Evolutionary conservation across 2,329 filamentous ascomycete genomes (phyloP).

Genomic region (Allantophomopsis cytisporea): DNA sequence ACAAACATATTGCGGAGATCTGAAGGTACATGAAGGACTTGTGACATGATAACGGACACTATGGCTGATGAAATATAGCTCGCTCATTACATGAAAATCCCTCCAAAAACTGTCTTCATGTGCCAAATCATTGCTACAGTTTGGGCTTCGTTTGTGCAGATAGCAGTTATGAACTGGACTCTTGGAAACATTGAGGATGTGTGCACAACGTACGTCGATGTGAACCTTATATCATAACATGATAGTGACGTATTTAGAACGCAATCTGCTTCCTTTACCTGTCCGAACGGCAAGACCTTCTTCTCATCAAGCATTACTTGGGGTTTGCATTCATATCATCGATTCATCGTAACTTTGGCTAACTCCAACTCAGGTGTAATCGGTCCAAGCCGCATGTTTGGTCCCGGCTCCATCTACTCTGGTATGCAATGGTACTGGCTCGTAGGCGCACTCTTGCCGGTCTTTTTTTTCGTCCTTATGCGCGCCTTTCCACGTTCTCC

Average conservation of each 20-base stretch:
- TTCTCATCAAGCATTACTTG: conserved; percentile 52
- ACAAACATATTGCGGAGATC: conserved; percentile 22
- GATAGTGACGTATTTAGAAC: conserved; percentile 17
- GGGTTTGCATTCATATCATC: conserved; percentile 28
- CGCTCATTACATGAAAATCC: conserved; percentile 58
- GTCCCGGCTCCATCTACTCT: conserved; percentile 46
- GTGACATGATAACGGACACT: too few species aligned
- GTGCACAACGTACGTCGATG: conserved; percentile 17
- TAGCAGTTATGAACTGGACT: conserved; percentile 33
- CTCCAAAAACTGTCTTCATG: conserved; percentile 33
- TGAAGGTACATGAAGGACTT: neutral
- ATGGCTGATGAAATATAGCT: conserved; percentile 29
- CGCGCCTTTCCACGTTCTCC: conserved; percentile 46
- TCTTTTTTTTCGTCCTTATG: conserved; percentile 39
- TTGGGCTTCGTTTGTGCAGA: conserved; percentile 32
- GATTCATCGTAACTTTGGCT: conserved; percentile 21
- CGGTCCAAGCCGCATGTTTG: conserved; percentile 50
- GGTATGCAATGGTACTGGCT: conserved; percentile 59
- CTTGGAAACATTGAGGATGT: conserved; percentile 29
- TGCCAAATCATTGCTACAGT: conserved; percentile 35
- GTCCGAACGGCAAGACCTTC: conserved; percentile 52
- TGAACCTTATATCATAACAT: too few species aligned
- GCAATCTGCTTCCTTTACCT: conserved; percentile 46
- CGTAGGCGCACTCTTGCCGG: conserved; percentile 34
- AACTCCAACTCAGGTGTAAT: conserved; percentile 56